phyloP scores from a whole-genome alignment of 139 green algal species.

The Desmodesmus armatus region DNA sequence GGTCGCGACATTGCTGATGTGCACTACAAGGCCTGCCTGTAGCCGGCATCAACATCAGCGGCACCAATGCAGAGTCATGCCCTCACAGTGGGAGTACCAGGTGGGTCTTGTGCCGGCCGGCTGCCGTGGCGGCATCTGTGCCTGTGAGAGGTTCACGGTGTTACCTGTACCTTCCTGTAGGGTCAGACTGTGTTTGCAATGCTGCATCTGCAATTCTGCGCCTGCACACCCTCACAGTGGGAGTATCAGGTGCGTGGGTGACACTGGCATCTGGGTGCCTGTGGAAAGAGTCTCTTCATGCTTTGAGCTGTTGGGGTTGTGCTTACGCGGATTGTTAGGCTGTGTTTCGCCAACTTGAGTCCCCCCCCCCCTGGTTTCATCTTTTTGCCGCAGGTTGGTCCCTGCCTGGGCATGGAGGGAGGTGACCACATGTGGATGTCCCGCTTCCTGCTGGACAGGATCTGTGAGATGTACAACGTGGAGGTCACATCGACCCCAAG shows the following conservation, averaged over 20 bases:
- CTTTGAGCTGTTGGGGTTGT: too few relatives aligned
- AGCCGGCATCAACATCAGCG: slow-evolving; percentile 93
- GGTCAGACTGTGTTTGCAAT: too few relatives aligned
- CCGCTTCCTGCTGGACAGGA: slow-evolving; percentile 93
- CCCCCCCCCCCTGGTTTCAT: too few relatives aligned
- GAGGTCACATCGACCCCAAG: slow-evolving; percentile 97
- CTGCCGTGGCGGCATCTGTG: too few relatives aligned
- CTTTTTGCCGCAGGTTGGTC: slow-evolving; percentile 85
- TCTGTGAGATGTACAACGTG: slow-evolving; percentile 94
- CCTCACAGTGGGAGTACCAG: slow-evolving; percentile 99
- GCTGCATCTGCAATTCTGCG: too few relatives aligned
- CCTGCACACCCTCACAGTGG: too few relatives aligned
- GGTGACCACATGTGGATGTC: slow-evolving; percentile 98
- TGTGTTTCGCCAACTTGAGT: too few relatives aligned
- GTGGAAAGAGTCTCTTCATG: too few relatives aligned
- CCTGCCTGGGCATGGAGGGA: slow-evolving; percentile 88
- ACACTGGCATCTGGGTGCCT: too few relatives aligned
- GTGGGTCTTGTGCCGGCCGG: slow-evolving; percentile 40
- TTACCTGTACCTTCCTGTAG: not conserved
- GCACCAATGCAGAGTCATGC: slow-evolving; percentile 99
- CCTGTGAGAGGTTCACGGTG: too few relatives aligned
- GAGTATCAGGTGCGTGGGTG: too few relatives aligned
- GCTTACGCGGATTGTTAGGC: too few relatives aligned
- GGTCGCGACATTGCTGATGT: slow-evolving; percentile 95
- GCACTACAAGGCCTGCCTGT: slow-evolving; percentile 97